phyloP scores from a whole-genome alignment of 495 filamentous ascomycete species.

The Podospora appendiculata region DNA sequence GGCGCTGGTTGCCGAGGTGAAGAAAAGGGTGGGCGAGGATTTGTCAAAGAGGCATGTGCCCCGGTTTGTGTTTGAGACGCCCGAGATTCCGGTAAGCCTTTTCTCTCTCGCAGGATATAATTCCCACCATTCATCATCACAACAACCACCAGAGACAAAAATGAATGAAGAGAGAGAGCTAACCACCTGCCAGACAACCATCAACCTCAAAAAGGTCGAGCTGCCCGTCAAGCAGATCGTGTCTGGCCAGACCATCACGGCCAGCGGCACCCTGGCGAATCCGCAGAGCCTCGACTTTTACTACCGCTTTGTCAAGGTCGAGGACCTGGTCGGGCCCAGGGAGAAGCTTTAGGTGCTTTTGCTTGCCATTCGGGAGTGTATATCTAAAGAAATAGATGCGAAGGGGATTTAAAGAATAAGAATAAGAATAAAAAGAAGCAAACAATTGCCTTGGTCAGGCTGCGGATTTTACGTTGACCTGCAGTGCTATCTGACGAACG shows the following conservation, averaged over 20 bases:
- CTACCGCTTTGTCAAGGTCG: constrained; percentile 72
- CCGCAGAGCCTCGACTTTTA: constrained; percentile 67
- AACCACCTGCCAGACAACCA: constrained; percentile 50
- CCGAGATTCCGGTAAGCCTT: constrained; percentile 63
- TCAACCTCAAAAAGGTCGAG: constrained; percentile 83
- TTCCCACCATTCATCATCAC: not conserved
- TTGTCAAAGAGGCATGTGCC: constrained; percentile 69
- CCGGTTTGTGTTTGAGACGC: constrained; percentile 69
- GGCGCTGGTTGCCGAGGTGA: constrained; percentile 52
- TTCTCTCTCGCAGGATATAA: constrained; percentile 4
- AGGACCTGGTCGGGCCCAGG: constrained; percentile 44
- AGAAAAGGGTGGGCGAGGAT: constrained; percentile 52
- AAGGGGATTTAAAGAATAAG: no score
- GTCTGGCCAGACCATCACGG: constrained; percentile 63
- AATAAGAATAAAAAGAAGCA: no score
- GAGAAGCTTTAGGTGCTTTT: constrained; percentile 22
- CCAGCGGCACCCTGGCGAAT: constrained; percentile 70
- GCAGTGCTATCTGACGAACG: no score
- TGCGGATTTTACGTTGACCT: no score
- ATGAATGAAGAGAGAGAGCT: not conserved
- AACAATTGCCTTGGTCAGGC: no score
- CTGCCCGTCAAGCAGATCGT: constrained; percentile 81
- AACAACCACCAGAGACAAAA: not conserved
- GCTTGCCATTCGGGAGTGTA: no score
- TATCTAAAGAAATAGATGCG: no score